Conservation (phyloP, 1,139 yeast genomes). For the Williopsis jadinii region DNA sequence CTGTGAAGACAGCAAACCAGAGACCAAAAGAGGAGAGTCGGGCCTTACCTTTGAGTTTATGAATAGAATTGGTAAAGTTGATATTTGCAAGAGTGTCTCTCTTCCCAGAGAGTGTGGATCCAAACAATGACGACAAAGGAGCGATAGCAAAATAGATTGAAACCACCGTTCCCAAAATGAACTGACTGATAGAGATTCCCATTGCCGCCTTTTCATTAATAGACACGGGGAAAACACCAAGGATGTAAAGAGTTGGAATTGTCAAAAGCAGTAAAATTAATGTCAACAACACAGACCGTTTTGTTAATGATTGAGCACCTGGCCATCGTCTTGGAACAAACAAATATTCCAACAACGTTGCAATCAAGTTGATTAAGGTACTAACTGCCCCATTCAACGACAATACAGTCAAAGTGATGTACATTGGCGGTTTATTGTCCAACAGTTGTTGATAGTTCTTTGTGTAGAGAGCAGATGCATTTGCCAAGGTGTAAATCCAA, state of each 20-base stretch:
- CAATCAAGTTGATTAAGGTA: slow-evolving; percentile 34
- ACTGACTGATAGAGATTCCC: slow-evolving; percentile 36
- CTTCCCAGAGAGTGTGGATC: slow-evolving; percentile 14
- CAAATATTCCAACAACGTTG: slow-evolving; percentile 36
- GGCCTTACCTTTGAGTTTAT: slow-evolving; percentile 49
- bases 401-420: slow-evolving; percentile 39
- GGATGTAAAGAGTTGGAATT: slow-evolving; percentile 37
- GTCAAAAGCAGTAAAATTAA: slow-evolving; percentile 28
- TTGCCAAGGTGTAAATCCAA: slow-evolving; percentile 52
- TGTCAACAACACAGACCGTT: slow-evolving; percentile 30
- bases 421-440: slow-evolving; percentile 44
- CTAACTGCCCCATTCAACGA: slow-evolving; percentile 48
- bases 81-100: slow-evolving; percentile 28
- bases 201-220: slow-evolving; percentile 33
- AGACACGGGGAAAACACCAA: slow-evolving; percentile 21
- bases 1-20: slow-evolving; percentile 57
- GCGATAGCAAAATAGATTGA: slow-evolving; percentile 38
- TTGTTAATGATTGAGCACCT: slow-evolving; percentile 40
- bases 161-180: slow-evolving; percentile 35
- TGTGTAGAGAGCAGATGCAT: slow-evolving; percentile 50
- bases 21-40: slow-evolving; percentile 60
- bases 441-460: slow-evolving; percentile 34
- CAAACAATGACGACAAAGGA: slow-evolving; percentile 41
- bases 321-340: slow-evolving; percentile 52
- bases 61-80: slow-evolving; percentile 42